phyloP scores from a whole-genome alignment of 441 rosid genomes.

The Mallotus repandus region DNA sequence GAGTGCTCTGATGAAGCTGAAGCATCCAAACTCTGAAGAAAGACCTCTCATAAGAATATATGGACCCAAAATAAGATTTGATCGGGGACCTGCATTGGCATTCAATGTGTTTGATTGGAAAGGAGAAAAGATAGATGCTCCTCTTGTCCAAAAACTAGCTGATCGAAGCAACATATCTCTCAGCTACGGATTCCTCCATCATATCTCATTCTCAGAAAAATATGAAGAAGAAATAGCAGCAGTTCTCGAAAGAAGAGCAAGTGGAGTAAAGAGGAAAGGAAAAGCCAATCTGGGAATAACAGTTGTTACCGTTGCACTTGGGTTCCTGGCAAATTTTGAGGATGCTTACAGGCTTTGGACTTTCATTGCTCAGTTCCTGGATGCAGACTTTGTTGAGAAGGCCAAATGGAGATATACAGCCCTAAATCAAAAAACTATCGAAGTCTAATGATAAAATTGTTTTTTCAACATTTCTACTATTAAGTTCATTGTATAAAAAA shows the following conservation, averaged over 20 bases:
- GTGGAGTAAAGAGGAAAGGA: constrained; percentile 32
- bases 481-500: not conserved
- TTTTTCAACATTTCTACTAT: constrained; percentile 5
- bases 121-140: constrained; percentile 72
- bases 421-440: constrained; percentile 58
- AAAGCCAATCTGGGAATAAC: constrained; percentile 45
- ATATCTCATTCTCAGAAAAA: constrained; percentile 62
- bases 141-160: constrained; percentile 87
- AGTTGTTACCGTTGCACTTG: constrained; percentile 74
- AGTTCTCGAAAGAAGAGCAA: constrained; percentile 47
- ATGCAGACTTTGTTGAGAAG: constrained; percentile 87
- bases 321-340: constrained; percentile 78
- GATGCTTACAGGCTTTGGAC: constrained; percentile 80
- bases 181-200: constrained; percentile 62
- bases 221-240: constrained; percentile 52
- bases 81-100: constrained; percentile 84
- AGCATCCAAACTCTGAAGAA: constrained; percentile 59
- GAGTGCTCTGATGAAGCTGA: constrained; percentile 69
- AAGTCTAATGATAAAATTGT: constrained; percentile 36
- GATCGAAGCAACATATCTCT: constrained; percentile 71
- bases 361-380: constrained; percentile 79
- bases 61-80: constrained; percentile 80
- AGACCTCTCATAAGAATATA: constrained; percentile 61
- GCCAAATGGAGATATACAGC: constrained; percentile 75
- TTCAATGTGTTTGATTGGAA: constrained; percentile 85